These are phyloP conservation scores for Pyricularia grisea DNA, from an alignment of 2,329 filamentous ascomycete species.

Conservation along the genomic window DNA sequence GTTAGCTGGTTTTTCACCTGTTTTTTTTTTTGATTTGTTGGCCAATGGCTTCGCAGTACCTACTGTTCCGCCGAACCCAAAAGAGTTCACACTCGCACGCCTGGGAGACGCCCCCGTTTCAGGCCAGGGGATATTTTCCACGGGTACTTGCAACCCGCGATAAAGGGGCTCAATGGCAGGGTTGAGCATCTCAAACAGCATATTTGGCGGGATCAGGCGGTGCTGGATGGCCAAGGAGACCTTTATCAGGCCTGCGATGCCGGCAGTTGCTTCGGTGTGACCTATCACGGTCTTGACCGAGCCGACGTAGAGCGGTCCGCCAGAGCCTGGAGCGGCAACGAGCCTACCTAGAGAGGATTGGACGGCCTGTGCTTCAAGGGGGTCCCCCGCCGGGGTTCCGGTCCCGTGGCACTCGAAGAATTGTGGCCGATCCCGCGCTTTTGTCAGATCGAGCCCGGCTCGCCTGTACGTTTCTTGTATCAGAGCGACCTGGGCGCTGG, in stretches of 20 bases:
- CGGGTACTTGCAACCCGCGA: constrained; percentile 13
- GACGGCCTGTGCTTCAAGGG: constrained; percentile 28
- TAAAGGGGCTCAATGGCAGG: constrained; percentile 15
- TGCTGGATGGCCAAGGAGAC: constrained; percentile 14
- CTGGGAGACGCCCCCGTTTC: background rate
- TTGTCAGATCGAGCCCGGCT: constrained; percentile 23
- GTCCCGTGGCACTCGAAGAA: constrained; percentile 14
- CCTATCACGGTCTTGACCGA: constrained; percentile 20
- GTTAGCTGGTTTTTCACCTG: background rate
- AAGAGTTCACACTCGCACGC: constrained; percentile 13
- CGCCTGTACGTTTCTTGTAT: constrained; percentile 28
- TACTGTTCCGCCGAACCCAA: constrained; percentile 17
- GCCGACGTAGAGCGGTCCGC: constrained; percentile 15
- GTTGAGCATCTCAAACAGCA: constrained; percentile 17
- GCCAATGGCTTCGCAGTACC: too few relatives aligned
- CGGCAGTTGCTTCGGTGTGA: constrained; percentile 12
- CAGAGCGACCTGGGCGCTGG: constrained; percentile 25
- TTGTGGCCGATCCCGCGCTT: constrained; percentile 17
- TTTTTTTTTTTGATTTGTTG: background rate
- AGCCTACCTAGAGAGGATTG: background rate
- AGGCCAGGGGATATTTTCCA: constrained; percentile 1
- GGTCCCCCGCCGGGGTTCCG: constrained; percentile 30
- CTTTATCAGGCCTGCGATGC: constrained; percentile 20
- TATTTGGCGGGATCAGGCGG: constrained; percentile 14
- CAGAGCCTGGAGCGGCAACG: background rate